A percentile compares a stretch with the other conserved stretches of the same genome.
Conservation (phyloP, 2,329 filamentous ascomycete species). For the Aspergillus flavus region DNA sequence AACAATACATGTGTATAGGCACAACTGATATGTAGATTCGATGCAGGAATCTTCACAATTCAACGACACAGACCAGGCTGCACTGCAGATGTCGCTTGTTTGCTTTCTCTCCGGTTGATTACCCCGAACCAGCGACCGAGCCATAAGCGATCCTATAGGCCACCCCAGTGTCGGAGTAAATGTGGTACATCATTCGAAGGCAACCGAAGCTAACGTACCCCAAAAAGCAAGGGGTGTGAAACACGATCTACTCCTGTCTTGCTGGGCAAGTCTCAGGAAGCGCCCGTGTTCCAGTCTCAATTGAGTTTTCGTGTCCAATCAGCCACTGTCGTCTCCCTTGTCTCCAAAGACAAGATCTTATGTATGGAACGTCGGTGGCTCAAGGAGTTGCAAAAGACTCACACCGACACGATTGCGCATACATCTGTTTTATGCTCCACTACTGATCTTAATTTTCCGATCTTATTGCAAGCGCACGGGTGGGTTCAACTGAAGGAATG, state of each 20-base stretch:
- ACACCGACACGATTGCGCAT: background rate
- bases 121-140: background rate
- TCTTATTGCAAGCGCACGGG: background rate
- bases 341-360: background rate
- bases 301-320: constrained; percentile 6
- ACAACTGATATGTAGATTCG: background rate
- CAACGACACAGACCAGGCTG: background rate
- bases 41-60: background rate
- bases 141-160: background rate
- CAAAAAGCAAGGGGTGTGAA: constrained; percentile 24
- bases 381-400: background rate
- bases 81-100: constrained; percentile 13
- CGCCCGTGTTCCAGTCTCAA: constrained; percentile 10
- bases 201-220: constrained; percentile 10
- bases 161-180: constrained; percentile 8
- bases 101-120: background rate
- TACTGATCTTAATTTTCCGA: background rate
- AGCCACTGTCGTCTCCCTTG: background rate
- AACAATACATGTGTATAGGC: background rate
- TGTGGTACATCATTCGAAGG: background rate
- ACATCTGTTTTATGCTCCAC: background rate
- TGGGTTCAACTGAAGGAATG: background rate
- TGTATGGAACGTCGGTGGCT: background rate
- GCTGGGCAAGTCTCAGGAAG: constrained; percentile 14
- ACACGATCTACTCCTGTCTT: constrained; percentile 19